phyloP scores from a whole-genome alignment of 129 eudicot species.

The Centella asiatica region DNA sequence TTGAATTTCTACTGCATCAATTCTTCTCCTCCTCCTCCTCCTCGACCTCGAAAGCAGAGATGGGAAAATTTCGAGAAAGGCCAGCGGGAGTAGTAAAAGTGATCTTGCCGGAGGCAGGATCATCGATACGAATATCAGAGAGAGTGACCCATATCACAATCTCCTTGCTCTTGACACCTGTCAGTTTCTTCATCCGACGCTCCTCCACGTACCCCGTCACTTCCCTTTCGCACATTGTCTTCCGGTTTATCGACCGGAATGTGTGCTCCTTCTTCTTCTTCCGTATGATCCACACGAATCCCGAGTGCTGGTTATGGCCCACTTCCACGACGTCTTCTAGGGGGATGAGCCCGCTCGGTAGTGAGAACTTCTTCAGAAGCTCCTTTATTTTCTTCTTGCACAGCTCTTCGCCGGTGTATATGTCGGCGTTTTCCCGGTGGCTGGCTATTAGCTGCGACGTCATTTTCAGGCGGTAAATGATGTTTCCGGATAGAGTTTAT shows the following conservation, averaged over 20 bases:
- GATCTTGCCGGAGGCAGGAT: slow-evolving; percentile 41
- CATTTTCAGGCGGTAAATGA: slow-evolving; percentile 22
- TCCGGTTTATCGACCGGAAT: slow-evolving; percentile 33
- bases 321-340: slow-evolving; percentile 56
- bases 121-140: slow-evolving; percentile 43
- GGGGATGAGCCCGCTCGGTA: slow-evolving; percentile 76
- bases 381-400: slow-evolving; percentile 52
- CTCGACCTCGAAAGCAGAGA: slow-evolving; percentile 24
- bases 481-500: too few species aligned
- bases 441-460: slow-evolving; percentile 35
- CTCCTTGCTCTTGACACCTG: slow-evolving; percentile 87
- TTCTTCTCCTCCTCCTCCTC: not conserved
- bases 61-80: slow-evolving; percentile 52
- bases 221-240: slow-evolving; percentile 54
- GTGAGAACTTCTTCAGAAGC: slow-evolving; percentile 37
- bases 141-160: slow-evolving; percentile 76
- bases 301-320: slow-evolving; percentile 53
- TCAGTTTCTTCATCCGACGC: slow-evolving; percentile 58
- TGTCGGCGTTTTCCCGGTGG: slow-evolving; percentile 60
- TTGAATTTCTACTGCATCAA: too few species aligned
- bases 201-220: slow-evolving; percentile 68
- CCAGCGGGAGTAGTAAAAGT: slow-evolving; percentile 70
- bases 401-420: slow-evolving; percentile 42
- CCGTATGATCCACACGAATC: slow-evolving; percentile 80
- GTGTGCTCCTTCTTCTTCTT: slow-evolving; percentile 45